Percentiles rank a stretch among this genome's conserved stretches.
Conservation (phyloP, 805 yeast genomes). For the Pichia cephalocereana region DNA sequence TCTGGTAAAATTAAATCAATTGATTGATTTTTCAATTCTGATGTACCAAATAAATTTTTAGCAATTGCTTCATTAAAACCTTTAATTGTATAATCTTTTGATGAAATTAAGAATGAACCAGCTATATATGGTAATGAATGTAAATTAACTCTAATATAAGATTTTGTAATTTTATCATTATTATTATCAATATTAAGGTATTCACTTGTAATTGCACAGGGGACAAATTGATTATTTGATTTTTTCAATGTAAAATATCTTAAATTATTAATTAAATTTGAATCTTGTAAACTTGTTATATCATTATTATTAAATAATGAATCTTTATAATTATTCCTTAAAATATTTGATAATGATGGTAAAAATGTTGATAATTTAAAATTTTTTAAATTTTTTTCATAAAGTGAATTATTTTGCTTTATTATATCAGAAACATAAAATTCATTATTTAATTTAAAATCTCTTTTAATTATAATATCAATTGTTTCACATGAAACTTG, state of each 20-base stretch:
- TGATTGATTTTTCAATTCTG: slow-evolving; percentile 37
- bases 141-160: slow-evolving; percentile 47
- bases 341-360: slow-evolving; percentile 16
- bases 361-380: slow-evolving; percentile 11
- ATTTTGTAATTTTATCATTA: slow-evolving; percentile 15
- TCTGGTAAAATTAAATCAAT: slow-evolving; percentile 56
- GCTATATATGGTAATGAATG: slow-evolving; percentile 82
- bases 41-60: slow-evolving; percentile 66
- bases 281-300: slow-evolving; percentile 18
- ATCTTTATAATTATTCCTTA: slow-evolving; percentile 5
- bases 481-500: slow-evolving; percentile 70
- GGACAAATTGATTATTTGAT: slow-evolving; percentile 37
- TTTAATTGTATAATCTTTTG: slow-evolving; percentile 40
- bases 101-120: slow-evolving; percentile 67
- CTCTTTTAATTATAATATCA: slow-evolving; percentile 42
- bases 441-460: slow-evolving; percentile 11
- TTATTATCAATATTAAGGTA: slow-evolving; percentile 45
- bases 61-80: slow-evolving; percentile 75
- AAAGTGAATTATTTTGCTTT: slow-evolving; percentile 14
- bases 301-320: slow-evolving; percentile 1
- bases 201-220: slow-evolving; percentile 66
- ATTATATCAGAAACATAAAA: slow-evolving; percentile 6
- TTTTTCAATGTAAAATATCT: slow-evolving; percentile 54
- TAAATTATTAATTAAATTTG: slow-evolving; percentile 40
- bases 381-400: slow-evolving; percentile 10